These are phyloP conservation scores for Murraya paniculata DNA, from an alignment of 345 rosid species.

Conservation along the genomic window DNA sequence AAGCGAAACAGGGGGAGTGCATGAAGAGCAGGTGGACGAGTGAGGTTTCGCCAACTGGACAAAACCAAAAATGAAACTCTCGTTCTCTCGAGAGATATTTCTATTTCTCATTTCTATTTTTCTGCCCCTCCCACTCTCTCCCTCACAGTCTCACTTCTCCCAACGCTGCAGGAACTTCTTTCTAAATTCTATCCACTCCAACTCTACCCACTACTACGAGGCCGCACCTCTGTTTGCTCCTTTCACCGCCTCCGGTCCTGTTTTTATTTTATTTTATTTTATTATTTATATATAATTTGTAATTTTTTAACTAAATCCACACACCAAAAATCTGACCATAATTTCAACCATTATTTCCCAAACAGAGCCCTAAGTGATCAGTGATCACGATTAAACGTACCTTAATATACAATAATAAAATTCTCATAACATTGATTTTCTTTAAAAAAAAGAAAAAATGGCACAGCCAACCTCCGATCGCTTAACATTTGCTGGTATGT, in stretches of 20 bases:
- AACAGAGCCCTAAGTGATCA: slow-evolving; percentile 9
- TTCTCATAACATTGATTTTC: neutral
- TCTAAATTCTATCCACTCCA: slow-evolving; percentile 10
- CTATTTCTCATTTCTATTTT: no score
- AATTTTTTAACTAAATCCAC: neutral
- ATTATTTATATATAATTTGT: neutral
- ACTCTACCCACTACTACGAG: neutral
- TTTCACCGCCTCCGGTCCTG: neutral
- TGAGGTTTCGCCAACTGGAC: slow-evolving; percentile 10
- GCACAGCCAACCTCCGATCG: slow-evolving; percentile 27
- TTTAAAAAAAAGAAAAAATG: neutral
- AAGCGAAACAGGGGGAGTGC: neutral
- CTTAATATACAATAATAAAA: neutral
- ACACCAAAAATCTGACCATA: slow-evolving; percentile 14
- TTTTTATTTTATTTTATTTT: neutral
- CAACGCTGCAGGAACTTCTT: neutral
- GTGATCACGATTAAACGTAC: neutral
- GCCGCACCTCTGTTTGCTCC: neutral
- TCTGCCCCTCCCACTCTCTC: neutral
- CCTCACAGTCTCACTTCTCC: neutral
- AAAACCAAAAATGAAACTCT: neutral
- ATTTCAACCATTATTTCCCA: slow-evolving; percentile 6
- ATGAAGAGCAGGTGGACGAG: slow-evolving; percentile 14
- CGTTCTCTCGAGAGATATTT: neutral
- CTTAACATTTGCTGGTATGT: slow-evolving; percentile 28